These are phyloP conservation scores for Trametopsis cervina DNA, from an alignment of 768 basidiomycete genomes.

Conservation along the genomic window DNA sequence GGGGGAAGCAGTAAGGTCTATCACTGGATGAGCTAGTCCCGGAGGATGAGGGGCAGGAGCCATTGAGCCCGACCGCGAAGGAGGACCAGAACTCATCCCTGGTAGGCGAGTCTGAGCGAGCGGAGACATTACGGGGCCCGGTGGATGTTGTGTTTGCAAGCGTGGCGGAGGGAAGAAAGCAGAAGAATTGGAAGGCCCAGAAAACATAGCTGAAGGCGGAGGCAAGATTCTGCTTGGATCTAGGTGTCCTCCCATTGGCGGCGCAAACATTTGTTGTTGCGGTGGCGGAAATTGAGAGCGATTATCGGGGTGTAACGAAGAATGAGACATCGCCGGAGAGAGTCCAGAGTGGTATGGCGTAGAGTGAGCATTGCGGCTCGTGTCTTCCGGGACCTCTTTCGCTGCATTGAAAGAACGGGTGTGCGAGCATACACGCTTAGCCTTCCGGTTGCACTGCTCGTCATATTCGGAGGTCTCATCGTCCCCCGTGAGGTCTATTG, in stretches of 20 bases:
- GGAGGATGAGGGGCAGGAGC: slow-evolving; percentile 5
- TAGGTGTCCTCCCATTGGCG: not conserved
- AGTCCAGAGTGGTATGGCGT: slow-evolving; percentile 19
- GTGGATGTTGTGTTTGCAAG: not conserved
- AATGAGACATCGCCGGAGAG: slow-evolving; percentile 23
- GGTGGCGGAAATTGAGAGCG: slow-evolving; percentile 1
- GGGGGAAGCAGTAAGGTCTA: slow-evolving; percentile 51
- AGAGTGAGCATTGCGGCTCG: not conserved
- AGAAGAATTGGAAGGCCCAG: slow-evolving; percentile 35
- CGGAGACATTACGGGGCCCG: not conserved
- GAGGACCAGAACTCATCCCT: slow-evolving; percentile 1
- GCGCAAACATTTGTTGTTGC: not conserved
- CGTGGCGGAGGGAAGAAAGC: slow-evolving; percentile 19
- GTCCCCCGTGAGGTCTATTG: slow-evolving; percentile 66
- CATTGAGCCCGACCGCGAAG: slow-evolving; percentile 2
- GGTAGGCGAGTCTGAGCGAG: not conserved
- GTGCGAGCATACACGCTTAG: slow-evolving; percentile 16
- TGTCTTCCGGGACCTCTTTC: slow-evolving; percentile 1
- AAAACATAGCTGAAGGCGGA: slow-evolving; percentile 32
- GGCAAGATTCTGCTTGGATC: not conserved
- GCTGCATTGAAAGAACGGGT: slow-evolving; percentile 20
- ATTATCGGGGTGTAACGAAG: slow-evolving; percentile 17
- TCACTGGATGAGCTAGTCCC: slow-evolving; percentile 41
- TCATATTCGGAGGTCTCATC: slow-evolving; percentile 48
- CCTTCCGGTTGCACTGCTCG: slow-evolving; percentile 15